phyloP scores from a whole-genome alignment of 2,329 filamentous ascomycete species.

The Sarocladium kiliense region DNA sequence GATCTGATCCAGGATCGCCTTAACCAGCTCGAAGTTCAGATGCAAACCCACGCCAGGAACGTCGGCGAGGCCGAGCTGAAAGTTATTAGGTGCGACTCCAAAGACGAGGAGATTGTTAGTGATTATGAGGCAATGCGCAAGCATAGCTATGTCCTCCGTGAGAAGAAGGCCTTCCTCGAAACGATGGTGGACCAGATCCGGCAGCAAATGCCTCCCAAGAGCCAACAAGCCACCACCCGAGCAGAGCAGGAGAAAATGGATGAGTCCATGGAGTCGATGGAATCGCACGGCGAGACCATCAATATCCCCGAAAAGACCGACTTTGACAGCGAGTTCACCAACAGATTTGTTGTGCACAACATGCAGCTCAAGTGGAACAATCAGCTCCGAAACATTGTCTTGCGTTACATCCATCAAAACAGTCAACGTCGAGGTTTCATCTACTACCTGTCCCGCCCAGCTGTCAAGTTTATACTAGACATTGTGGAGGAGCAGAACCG shows the following conservation, averaged over 20 bases:
- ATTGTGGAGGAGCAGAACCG: conserved; percentile 93
- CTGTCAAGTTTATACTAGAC: conserved; percentile 96
- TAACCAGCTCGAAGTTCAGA: conserved; percentile 71
- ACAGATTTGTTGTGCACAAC: conserved; percentile 97
- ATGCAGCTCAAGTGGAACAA: conserved; percentile 99
- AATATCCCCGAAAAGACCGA: conserved; percentile 70
- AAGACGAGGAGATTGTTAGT: conserved; percentile 44
- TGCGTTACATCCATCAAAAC: conserved; percentile 96
- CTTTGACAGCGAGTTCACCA: conserved; percentile 92
- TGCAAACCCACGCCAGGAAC: conserved; percentile 65
- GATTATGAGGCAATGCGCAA: conserved; percentile 57
- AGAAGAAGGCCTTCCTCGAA: conserved; percentile 55
- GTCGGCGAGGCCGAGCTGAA: conserved; percentile 73
- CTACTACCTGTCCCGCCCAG: conserved; percentile 93
- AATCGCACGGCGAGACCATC: conserved; percentile 49
- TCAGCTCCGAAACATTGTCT: conserved; percentile 86
- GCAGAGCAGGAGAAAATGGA: background rate
- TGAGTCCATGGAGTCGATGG: conserved; percentile 34
- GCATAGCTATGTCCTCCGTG: conserved; percentile 50
- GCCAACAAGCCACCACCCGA: conserved; percentile 17
- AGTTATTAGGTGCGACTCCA: conserved; percentile 45
- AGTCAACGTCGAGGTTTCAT: conserved; percentile 93
- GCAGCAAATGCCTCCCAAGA: conserved; percentile 27
- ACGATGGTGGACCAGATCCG: conserved; percentile 50
- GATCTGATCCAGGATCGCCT: conserved; percentile 79